These are phyloP conservation scores for Umbelopsis ramanniana DNA, from an alignment of 192 early-diverging fungal genomes.

Conservation along the genomic window DNA sequence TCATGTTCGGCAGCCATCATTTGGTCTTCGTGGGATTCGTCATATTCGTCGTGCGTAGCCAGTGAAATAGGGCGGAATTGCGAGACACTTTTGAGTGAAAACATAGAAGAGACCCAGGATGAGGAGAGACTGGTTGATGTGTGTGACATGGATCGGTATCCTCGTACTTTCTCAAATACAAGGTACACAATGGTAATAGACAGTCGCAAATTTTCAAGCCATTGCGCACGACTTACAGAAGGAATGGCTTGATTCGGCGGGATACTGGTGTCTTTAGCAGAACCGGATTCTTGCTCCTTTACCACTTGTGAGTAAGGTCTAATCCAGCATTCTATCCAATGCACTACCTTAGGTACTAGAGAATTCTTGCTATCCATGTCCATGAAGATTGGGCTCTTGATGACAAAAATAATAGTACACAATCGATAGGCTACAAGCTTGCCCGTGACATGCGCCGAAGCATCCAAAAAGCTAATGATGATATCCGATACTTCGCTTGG, in stretches of 20 bases:
- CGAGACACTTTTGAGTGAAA: slow-evolving; percentile 7
- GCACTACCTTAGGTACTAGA: slow-evolving; percentile 26
- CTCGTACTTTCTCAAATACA: slow-evolving; percentile 42
- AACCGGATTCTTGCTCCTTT: slow-evolving; percentile 25
- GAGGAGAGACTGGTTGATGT: slow-evolving; percentile 26
- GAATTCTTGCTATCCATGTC: slow-evolving; percentile 31
- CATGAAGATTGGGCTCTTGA: slow-evolving; percentile 39
- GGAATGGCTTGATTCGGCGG: not conserved
- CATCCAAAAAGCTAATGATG: slow-evolving; percentile 39
- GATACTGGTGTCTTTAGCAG: not conserved
- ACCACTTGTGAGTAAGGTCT: slow-evolving; percentile 44
- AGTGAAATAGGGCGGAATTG: slow-evolving; percentile 22
- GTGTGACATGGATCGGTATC: slow-evolving; percentile 24
- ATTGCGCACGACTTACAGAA: slow-evolving; percentile 36
- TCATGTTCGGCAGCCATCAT: not conserved
- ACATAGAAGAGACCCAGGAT: slow-evolving; percentile 27
- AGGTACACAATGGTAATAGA: slow-evolving; percentile 43
- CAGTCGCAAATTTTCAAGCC: slow-evolving; percentile 48
- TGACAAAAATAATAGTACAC: slow-evolving; percentile 33
- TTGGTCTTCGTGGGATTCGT: slow-evolving; percentile 25
- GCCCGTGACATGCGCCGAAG: slow-evolving; percentile 38
- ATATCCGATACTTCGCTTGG: slow-evolving; percentile 41
- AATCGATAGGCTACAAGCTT: slow-evolving; percentile 40
- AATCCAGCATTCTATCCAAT: slow-evolving; percentile 42
- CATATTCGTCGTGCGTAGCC: slow-evolving; percentile 8